Evolutionary conservation across 148 eudicot genomes (phyloP).

Genomic region (Dysphania ambrosioides): DNA sequence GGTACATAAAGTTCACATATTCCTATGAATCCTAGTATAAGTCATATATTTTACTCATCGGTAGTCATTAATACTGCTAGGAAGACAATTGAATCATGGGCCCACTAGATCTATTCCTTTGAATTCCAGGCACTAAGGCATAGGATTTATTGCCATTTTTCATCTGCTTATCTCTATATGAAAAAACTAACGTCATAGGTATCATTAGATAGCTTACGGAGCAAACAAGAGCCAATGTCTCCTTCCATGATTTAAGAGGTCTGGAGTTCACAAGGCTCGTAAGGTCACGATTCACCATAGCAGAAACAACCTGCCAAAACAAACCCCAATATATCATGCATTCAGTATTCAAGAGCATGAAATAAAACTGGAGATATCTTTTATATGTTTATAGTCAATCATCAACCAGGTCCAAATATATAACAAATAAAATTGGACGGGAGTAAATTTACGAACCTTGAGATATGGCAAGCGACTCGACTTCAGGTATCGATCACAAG

Average conservation of each 20-base stretch:
- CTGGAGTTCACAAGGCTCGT: constrained; percentile 73
- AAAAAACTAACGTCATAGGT: not conserved
- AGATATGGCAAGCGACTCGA: constrained; percentile 70
- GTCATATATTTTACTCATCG: not conserved
- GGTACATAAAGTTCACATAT: not conserved
- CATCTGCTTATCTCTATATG: constrained; percentile 3
- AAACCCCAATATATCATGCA: constrained; percentile 2
- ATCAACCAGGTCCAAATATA: not conserved
- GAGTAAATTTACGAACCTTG: constrained; percentile 47
- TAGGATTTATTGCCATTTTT: not conserved
- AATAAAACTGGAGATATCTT: not conserved
- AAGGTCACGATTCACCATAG: constrained; percentile 90
- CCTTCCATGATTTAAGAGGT: constrained; percentile 92
- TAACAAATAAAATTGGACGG: not conserved
- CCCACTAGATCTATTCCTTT: not conserved
- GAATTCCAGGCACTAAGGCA: not conserved
- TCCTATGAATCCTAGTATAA: not conserved
- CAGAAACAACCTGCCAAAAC: constrained; percentile 71
- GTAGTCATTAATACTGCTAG: not conserved
- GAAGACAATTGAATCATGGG: not conserved
- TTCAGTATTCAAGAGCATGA: not conserved
- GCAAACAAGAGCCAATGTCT: constrained; percentile 93
- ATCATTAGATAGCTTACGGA: constrained; percentile 58
- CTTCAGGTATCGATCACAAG: constrained; percentile 77
- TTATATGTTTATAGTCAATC: not conserved